phyloP scores from a whole-genome alignment of 1,284 basidiomycete genomes.

The Crepidotus sp. region DNA sequence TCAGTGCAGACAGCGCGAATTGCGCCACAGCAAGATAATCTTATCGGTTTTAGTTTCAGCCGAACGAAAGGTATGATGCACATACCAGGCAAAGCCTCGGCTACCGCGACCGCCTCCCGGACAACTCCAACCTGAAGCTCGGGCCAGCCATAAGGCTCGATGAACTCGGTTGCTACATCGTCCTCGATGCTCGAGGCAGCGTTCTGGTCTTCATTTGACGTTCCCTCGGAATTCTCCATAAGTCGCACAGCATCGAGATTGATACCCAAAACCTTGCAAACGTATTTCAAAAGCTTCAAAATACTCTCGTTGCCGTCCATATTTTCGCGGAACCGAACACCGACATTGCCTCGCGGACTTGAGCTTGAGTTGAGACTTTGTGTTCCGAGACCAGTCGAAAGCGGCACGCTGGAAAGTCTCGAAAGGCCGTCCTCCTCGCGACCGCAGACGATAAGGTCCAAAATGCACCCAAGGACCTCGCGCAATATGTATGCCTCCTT shows the following conservation, averaged over 20 bases:
- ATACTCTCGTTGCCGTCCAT: conserved; percentile 74
- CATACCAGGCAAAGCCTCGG: conserved; percentile 84
- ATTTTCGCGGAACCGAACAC: conserved; percentile 62
- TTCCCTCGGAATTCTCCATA: conserved; percentile 26
- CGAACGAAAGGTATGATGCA: conserved; percentile 15
- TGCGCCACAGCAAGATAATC: conserved; percentile 72
- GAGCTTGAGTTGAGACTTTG: conserved; percentile 29
- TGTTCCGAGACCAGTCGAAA: conserved; percentile 40
- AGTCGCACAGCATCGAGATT: conserved; percentile 60
- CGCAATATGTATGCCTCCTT: conserved; percentile 84
- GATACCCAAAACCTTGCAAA: conserved; percentile 73
- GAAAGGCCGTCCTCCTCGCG: conserved; percentile 53
- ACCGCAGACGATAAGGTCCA: conserved; percentile 73
- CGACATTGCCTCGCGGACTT: conserved; percentile 45
- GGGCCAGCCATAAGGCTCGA: conserved; percentile 79
- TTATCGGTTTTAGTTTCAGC: conserved; percentile 22
- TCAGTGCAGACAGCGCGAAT: conserved; percentile 71
- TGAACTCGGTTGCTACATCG: conserved; percentile 30
- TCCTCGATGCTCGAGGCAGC: conserved; percentile 24
- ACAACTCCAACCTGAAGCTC: conserved; percentile 88
- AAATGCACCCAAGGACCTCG: conserved; percentile 71
- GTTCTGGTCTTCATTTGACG: conserved; percentile 11
- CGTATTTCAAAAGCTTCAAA: conserved; percentile 60
- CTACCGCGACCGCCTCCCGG: conserved; percentile 83
- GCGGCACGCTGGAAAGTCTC: conserved; percentile 33